Base-by-base conservation (phyloP, 2,329 filamentous ascomycete genomes). In the Lasiodiplodia citricola region DNA sequence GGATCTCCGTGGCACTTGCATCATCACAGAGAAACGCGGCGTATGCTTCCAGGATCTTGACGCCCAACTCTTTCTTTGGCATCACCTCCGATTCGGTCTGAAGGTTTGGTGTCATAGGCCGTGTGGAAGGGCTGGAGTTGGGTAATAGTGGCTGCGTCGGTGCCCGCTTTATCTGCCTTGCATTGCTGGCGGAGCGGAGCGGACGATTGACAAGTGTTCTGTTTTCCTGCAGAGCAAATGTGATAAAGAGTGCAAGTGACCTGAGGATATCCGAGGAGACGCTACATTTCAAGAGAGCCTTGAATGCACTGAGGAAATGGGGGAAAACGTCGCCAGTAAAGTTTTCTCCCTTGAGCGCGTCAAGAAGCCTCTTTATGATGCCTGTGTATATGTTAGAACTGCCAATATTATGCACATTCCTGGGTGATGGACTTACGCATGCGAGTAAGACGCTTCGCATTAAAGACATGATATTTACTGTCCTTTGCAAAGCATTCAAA, bases 391-490 rank as follows among this genome's bases (percentile, higher is more conserved):
- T 56, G 67, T 79, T 72, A 79, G 75, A 28, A 16, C 41, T 37
- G 38, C 55, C 11, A 11, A 47, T 5, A 57, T 65, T 23, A 18
- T n/a, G 8, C 21, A 7, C 28, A 41, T 14, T 44, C 4, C 14
- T 5, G 18, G 21, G 62, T 47, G 11, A 16, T 65, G 57, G 56
- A 80, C 92, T 85, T 87, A 94, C 95, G 89, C 92, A 99, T 99
- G 73, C 94, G 88, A 70, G 92, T 88, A 70, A 99, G 83, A 57
- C 96, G 88, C 75, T 93, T 91, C 65, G 92, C 90, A 78, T 99
- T 99, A 81, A 98, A 98, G 70, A 93, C 90, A 76, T 94, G 92
- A 75, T 96, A 91, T 76, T 96, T 94, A 85, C 95, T 97, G 74
- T 91, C 91, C n/a, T 91, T 88, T 1, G 92, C 91, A 81, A 99